These are phyloP conservation scores for Metroxylon sagu DNA, from an alignment of 176 grass and related monocot species.

Conservation along the genomic window DNA sequence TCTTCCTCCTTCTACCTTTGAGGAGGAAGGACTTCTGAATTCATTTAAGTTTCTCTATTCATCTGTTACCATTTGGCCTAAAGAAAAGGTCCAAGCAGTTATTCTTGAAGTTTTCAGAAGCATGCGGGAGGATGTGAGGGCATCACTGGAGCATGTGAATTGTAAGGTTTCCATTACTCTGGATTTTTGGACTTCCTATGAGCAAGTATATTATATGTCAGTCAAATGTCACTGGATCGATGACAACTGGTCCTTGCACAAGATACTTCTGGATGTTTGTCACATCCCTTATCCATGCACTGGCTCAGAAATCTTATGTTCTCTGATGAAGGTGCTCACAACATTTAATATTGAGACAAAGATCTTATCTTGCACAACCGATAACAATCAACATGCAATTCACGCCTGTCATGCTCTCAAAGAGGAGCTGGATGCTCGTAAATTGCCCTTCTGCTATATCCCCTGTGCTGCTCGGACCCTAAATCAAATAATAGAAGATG, in stretches of 20 bases:
- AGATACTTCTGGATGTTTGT: constrained; percentile 70
- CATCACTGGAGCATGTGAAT: constrained; percentile 45
- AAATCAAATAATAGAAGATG: constrained; percentile 65
- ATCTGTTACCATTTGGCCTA: constrained; percentile 62
- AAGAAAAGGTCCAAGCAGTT: constrained; percentile 59
- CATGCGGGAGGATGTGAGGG: constrained; percentile 74
- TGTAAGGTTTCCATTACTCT: constrained; percentile 66
- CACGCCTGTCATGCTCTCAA: constrained; percentile 52
- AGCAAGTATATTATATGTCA: constrained; percentile 79
- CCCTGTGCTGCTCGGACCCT: constrained; percentile 69
- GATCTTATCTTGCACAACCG: constrained; percentile 76
- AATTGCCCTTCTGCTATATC: constrained; percentile 69
- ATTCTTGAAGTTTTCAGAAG: constrained; percentile 57
- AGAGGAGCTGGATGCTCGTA: constrained; percentile 47
- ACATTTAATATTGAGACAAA: constrained; percentile 53
- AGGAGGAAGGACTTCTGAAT: constrained; percentile 42
- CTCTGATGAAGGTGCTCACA: constrained; percentile 43
- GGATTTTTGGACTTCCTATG: constrained; percentile 85
- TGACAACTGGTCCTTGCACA: constrained; percentile 62
- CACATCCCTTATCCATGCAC: constrained; percentile 56
- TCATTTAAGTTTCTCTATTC: constrained; percentile 68
- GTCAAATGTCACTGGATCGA: constrained; percentile 92
- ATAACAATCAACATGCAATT: constrained; percentile 54
- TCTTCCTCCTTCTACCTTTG: constrained; percentile 46
- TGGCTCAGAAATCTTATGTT: constrained; percentile 47